Base-by-base conservation (phyloP, 192 early-diverging fungal species). In the Coemansia sp. region DNA sequence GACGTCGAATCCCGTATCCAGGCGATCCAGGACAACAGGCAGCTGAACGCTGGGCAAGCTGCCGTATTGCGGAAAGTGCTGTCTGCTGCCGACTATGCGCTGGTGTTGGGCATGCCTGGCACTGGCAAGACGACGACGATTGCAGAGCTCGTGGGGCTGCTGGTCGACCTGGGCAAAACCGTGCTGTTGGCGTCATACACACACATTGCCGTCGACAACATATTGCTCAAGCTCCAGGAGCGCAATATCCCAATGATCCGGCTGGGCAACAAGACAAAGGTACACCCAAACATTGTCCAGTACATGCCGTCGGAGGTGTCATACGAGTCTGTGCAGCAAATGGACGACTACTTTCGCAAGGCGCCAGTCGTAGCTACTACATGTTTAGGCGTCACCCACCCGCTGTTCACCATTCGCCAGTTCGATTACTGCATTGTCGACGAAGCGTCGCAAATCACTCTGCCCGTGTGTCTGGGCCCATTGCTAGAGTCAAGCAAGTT, bases 351-450 rank as follows among this genome's bases (percentile, higher is more conserved):
- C 85, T 90, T 76, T 88, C 89, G 76, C 73, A 75, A 36, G 67
- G 84, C 37, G 78, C 83, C 57, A 48, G 82, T 98, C 0, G 90
- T 98, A 24, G 96, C 88, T 3, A 92, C 93, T 3, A 98, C 96
- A 4, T 95, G 95, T 60, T 71, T 96, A 26, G 94, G 94, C 9
- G 88, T 92, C 51, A 88, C 77, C 34, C 90, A 98, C 61, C 69
- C 87, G 8, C 59, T 96, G 6, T 94, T 96, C 65, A 68, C 84
- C 3, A 85, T 84, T 60, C 85, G 90, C 40, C 66, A 77, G 46
- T 98, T 98, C 74, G 96, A 98, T 74, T 96, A 93, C 72, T 97
- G 94, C 68, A 95, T 98, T 55, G 87, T 98, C 5, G 96, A 98
- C 74, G 96, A 98, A 63, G 94, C 95, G 9, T 94, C 95, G 14